phyloP scores from a whole-genome alignment of 805 yeast genomes.

The Ogataea pignaliae region DNA sequence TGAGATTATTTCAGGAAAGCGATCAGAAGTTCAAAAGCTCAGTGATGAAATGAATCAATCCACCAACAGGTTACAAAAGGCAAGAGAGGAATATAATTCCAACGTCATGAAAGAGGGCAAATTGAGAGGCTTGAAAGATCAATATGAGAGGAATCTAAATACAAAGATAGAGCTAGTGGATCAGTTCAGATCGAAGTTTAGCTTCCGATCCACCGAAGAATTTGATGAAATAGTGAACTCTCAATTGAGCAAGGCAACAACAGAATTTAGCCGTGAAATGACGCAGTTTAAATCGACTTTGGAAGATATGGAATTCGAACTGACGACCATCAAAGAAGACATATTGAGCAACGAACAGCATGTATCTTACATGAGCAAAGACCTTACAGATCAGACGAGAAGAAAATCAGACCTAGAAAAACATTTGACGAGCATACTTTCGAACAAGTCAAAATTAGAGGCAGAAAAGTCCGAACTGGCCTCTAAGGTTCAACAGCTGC shows the following conservation, averaged over 20 bases:
- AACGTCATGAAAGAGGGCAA: constrained; percentile 52
- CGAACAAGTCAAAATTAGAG: constrained; percentile 45
- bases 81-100: constrained; percentile 32
- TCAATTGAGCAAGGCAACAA: constrained; percentile 2
- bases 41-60: constrained; percentile 15
- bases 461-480: constrained; percentile 40
- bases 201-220: constrained; percentile 1
- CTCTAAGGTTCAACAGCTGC: constrained; percentile 33
- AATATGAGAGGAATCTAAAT: constrained; percentile 17
- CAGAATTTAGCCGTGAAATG: constrained; percentile 1
- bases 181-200: constrained; percentile 5
- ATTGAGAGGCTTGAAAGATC: constrained; percentile 33
- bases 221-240: constrained; percentile 9
- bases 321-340: constrained; percentile 25
- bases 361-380: constrained; percentile 36
- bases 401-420: constrained; percentile 34
- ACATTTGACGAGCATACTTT: constrained; percentile 34
- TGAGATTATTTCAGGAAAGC: constrained; percentile 22
- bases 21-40: constrained; percentile 11
- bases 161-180: constrained; percentile 9
- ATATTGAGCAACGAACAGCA: constrained; percentile 41
- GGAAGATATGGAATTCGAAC: constrained; percentile 13
- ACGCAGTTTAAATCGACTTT: constrained; percentile 5
- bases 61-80: constrained; percentile 2
- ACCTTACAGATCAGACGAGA: constrained; percentile 33